These are phyloP conservation scores for Leishmania turanica DNA, from an alignment of 208 protist genomes.

Conservation along the genomic window DNA sequence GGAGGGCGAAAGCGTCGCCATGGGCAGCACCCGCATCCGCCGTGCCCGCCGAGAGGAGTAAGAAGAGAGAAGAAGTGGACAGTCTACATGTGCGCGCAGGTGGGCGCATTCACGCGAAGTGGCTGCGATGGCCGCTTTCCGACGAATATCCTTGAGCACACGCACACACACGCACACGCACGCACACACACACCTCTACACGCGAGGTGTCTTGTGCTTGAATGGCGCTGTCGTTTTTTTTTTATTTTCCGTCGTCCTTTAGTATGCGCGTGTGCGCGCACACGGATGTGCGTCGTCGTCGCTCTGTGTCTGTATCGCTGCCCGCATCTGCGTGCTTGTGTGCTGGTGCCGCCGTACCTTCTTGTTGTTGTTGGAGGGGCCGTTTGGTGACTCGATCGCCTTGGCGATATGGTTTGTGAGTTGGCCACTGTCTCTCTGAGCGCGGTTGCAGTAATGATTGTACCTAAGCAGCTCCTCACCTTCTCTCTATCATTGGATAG, in stretches of 20 bases:
- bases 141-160: background rate
- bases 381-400: background rate
- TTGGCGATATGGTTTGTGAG: background rate
- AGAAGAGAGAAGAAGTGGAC: background rate
- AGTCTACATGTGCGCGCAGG: background rate
- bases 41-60: conserved; percentile 37
- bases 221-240: background rate
- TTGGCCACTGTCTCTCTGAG: background rate
- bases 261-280: background rate
- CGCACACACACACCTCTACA: background rate
- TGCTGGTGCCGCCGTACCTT: background rate
- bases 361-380: background rate
- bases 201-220: background rate
- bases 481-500: background rate
- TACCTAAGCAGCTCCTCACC: background rate
- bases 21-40: conserved; percentile 28
- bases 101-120: background rate
- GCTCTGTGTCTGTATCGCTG: background rate
- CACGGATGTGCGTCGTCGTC: background rate
- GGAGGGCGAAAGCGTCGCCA: conserved; percentile 5
- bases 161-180: background rate
- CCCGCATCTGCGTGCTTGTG: background rate
- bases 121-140: background rate
- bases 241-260: too few relatives aligned
- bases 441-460: background rate